phyloP scores from a whole-genome alignment of 1,139 yeast species.

The Geotrichum aggregatum region DNA sequence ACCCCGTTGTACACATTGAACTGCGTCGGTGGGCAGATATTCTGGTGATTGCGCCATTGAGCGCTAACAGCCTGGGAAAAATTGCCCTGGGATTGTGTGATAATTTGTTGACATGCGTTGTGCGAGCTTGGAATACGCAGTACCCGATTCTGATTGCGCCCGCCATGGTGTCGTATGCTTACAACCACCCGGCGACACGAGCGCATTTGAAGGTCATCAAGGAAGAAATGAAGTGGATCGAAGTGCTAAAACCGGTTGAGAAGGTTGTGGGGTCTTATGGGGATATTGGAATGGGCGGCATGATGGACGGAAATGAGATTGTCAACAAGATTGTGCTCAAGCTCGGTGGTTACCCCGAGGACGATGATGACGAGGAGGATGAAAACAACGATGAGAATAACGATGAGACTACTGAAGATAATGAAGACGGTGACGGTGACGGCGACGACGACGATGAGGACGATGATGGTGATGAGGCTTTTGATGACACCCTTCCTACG shows the following conservation, averaged over 20 bases:
- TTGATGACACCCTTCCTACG: constrained; percentile 29
- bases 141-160: constrained; percentile 87
- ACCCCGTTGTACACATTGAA: constrained; percentile 90
- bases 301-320: constrained; percentile 94
- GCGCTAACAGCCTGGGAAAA: constrained; percentile 85
- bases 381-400: constrained; percentile 53
- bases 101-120: constrained; percentile 80
- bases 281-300: constrained; percentile 91
- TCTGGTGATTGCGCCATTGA: constrained; percentile 77
- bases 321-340: constrained; percentile 79
- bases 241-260: constrained; percentile 81
- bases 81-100: constrained; percentile 86
- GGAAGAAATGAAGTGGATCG: constrained; percentile 90
- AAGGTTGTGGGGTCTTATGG: constrained; percentile 90
- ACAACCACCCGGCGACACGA: constrained; percentile 80
- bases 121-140: constrained; percentile 88
- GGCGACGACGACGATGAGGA: constrained; percentile 46
- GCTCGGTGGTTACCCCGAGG: constrained; percentile 88
- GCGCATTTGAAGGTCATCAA: constrained; percentile 68
- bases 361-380: constrained; percentile 71
- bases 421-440: constrained; percentile 37
- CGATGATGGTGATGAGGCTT: constrained; percentile 39
- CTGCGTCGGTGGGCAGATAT: constrained; percentile 94
- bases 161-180: constrained; percentile 88
- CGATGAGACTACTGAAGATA: constrained; percentile 45